These are phyloP conservation scores for Gossypium laxum DNA, from an alignment of 441 rosid genomes.

Conservation along the genomic window DNA sequence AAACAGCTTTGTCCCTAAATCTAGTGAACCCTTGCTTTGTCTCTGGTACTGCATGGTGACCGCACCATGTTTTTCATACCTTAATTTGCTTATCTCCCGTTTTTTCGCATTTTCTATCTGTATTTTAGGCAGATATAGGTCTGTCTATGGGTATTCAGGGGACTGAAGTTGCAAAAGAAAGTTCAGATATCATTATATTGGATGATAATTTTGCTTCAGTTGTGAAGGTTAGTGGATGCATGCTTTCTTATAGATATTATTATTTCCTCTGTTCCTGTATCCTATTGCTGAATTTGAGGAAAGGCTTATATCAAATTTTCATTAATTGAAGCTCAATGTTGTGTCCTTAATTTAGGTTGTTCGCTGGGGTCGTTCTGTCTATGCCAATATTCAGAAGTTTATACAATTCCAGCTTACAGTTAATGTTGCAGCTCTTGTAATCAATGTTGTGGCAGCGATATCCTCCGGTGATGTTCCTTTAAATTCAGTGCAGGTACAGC, in stretches of 20 bases:
- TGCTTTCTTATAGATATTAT: background rate
- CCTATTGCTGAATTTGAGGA: background rate
- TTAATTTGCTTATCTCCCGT: background rate
- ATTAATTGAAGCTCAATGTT: background rate
- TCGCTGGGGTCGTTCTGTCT: slow-evolving; percentile 97
- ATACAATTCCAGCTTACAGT: slow-evolving; percentile 96
- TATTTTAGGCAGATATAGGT: slow-evolving; percentile 86
- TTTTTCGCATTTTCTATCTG: slow-evolving; percentile 6
- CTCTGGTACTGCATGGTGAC: background rate
- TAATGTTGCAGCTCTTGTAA: slow-evolving; percentile 84
- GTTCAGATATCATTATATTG: slow-evolving; percentile 83
- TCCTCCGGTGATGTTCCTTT: slow-evolving; percentile 86
- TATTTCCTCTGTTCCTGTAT: background rate
- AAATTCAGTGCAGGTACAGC: slow-evolving; percentile 80
- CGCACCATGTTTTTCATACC: background rate
- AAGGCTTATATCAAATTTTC: background rate
- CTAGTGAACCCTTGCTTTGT: background rate
- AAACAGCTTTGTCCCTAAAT: background rate
- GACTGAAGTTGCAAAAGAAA: slow-evolving; percentile 96
- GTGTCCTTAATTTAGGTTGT: slow-evolving; percentile 50
- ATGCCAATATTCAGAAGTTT: slow-evolving; percentile 94
- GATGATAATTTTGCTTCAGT: slow-evolving; percentile 92
- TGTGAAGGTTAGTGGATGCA: slow-evolving; percentile 61
- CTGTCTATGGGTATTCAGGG: slow-evolving; percentile 96
- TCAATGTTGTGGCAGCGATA: slow-evolving; percentile 83